Base-by-base conservation (phyloP, 2,329 filamentous ascomycete genomes). In the Verticillium isaacii region DNA sequence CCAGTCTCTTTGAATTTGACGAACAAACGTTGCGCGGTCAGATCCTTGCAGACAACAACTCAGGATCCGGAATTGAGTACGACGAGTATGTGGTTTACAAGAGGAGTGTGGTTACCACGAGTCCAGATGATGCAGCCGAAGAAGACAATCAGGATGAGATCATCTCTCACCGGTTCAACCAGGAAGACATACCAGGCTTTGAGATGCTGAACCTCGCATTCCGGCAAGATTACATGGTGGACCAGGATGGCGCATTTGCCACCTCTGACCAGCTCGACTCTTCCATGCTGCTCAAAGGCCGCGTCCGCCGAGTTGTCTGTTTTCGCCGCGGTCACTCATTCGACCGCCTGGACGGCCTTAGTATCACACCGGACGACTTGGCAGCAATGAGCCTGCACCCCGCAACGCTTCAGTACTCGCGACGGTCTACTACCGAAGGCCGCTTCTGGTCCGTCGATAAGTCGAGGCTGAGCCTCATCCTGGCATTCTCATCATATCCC, bases 401-500 rank as follows among this genome's bases (percentile, higher is more conserved):
- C 7, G 74, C 75, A 9, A 77, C 75, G 1, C 69, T 77, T 11
- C 75, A 77, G 62, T 77, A 77, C 60, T 71, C 75, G 32, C 73
- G 73, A 5, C 71, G 75, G 5, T 71, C 71, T n/a, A 75, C 74
- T 1, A 76, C 75, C 39, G 75, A 77, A 63, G 76, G 74, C 11
- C 72, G 74, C 36, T 76, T 77, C 60, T 77, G 75, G 75, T 76
- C 75, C 36, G 72, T 73, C 23, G 73, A 75, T 37, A 70, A 71
- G 50, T 72, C 72, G 11, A 73, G 73, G 32, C 63, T 77, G 58
- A 77, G 76, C 63, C 66, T 81, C 41, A 77, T 80, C 59, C 70
- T 81, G 59, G 77, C 77, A 37, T 81, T 81, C 65, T 79, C 78
- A 3, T 72, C 73, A 25, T 75, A 77, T 60, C 76, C 78, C 25